Base-by-base conservation (phyloP, 2,329 filamentous ascomycete genomes). In the Aurifilum marmelostoma region DNA sequence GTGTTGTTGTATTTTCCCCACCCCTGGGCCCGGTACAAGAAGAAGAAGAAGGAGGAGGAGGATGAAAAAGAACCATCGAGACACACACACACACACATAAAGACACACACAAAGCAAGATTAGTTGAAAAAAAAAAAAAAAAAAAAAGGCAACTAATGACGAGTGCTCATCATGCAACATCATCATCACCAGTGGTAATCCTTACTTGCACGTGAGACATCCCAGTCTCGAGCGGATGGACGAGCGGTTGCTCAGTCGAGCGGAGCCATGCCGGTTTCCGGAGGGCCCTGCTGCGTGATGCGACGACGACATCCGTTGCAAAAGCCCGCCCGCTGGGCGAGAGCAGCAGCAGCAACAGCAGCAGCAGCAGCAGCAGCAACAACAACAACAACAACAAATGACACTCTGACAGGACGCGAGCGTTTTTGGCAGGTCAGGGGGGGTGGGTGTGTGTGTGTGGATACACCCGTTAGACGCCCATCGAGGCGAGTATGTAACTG, bases 181-280 rank as follows among this genome's bases (percentile, higher is more conserved):
- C 37, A 39, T 34, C 34, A 34, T 34, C 34, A 47, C 21, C 43
- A 34, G 8, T 47, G 43, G 43, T 47, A 29, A 29, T 60, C 77
- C 78, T 56, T 76, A 82, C 80, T 80, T 81, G 76, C 83, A 85
- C 37, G 82, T 84, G 75, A 84, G 77, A 76, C 83, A 84, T 68
- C 82, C 82, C 21, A 80, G 79, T 72, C 80, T 76, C 43, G 77
- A 79, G 63, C 77, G 74, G 27, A 70, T 72, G 29, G 65, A 67
- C 47, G 62, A 65, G 16, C 58, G 63, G 66, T 52, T 68, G 24
- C 61, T 61, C 39, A 60, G 58, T 41, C 62, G 66, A 18, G 61
- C 67, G 34, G 58, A 32, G 58, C 58, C 34, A 6, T 21, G 58
- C 58, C 58, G 32, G 34, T 21, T 60, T 32, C 32, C 58, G 16